Evolutionary conservation across 2,329 filamentous ascomycete species (phyloP).

Genomic region (Microascus cirrosus): DNA sequence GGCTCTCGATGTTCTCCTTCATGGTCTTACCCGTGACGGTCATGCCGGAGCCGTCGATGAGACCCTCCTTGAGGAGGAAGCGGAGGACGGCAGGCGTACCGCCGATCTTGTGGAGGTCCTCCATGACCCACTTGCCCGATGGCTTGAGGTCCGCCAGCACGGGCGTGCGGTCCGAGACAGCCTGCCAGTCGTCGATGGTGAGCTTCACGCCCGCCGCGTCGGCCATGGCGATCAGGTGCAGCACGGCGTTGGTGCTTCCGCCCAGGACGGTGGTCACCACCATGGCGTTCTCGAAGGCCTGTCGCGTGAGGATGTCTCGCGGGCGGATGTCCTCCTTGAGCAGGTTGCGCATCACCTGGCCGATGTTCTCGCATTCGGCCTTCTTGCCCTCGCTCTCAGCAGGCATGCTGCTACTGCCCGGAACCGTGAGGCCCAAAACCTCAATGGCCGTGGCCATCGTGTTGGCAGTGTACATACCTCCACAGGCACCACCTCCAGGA

Average conservation of each 20-base stretch:
- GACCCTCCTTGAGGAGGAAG: conserved; percentile 69
- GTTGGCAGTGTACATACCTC: conserved; percentile 77
- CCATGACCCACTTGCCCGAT: conserved; percentile 80
- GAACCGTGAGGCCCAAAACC: conserved; percentile 72
- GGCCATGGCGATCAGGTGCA: conserved; percentile 76
- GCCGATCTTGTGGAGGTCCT: conserved; percentile 72
- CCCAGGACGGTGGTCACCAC: conserved; percentile 71
- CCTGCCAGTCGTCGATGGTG: conserved; percentile 78
- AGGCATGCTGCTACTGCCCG: conserved; percentile 69
- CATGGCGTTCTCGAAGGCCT: conserved; percentile 81
- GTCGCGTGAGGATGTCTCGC: conserved; percentile 65
- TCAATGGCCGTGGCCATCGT: conserved; percentile 79
- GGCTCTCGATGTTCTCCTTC: conserved; percentile 71
- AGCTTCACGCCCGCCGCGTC: conserved; percentile 72
- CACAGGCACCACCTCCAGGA: conserved; percentile 48
- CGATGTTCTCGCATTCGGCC: conserved; percentile 61
- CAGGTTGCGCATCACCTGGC: conserved; percentile 62
- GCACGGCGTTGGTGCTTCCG: conserved; percentile 75
- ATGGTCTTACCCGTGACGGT: conserved; percentile 87
- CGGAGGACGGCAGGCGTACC: conserved; percentile 83
- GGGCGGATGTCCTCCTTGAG: conserved; percentile 69
- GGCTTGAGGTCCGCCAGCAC: conserved; percentile 78
- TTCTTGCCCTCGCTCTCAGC: conserved; percentile 63
- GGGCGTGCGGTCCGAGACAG: conserved; percentile 66
- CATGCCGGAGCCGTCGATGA: conserved; percentile 68